Base-by-base conservation (phyloP, 1,284 basidiomycete species). In the Puccinia hordei region DNA sequence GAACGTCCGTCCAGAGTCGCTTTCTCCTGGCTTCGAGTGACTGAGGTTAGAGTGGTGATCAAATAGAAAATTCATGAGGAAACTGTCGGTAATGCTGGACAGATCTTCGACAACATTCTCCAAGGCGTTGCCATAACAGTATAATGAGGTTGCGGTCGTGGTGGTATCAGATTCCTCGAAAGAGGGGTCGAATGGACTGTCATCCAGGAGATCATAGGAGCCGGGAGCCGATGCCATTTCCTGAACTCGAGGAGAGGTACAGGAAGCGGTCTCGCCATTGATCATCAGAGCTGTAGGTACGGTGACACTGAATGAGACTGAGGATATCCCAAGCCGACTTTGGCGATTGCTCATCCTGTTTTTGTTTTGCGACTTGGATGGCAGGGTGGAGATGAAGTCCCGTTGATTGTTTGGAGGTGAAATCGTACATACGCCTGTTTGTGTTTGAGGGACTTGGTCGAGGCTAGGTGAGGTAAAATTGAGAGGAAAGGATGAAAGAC, bases 401-500 rank as follows among this genome's bases (percentile, higher is more conserved):
- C 12, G 27, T 33, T 46, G 27, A 9, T 49, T 13, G 41, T 30
- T n/a, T 44, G 71, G 38, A 41, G 15, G 61, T 46, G 63, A 27
- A 30, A 6, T 65, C 22, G 55, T 75, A n/a, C 24, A 44, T n/a
- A 63, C 59, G 12, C 73, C 73, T 61, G 27, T 27, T 38, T 38
- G 73, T 5, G 53, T 24, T 59, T 46, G 73, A 51, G 49, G 0
- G 51, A 38, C 61, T 65, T 75, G 59, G 59, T 73, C 53, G 22
- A 59, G 13, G 33, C 53, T n/a, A 12, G 51, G 12, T 44, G 53
- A 73, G n/a, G n/a, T 46, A n/a, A 72, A 57, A 30, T 22, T 61
- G n/a, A 73, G 55, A 3, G 77, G 77, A 51, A 80, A 80, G 12
- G 77, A 73, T 24, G 57, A 71, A 30, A 80, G 68, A 41, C 55